Evolutionary conservation across 2,329 filamentous ascomycete species (phyloP), one percentile per base, ranked within the genome.

Genomic region (Endothia cerciana): DNA sequence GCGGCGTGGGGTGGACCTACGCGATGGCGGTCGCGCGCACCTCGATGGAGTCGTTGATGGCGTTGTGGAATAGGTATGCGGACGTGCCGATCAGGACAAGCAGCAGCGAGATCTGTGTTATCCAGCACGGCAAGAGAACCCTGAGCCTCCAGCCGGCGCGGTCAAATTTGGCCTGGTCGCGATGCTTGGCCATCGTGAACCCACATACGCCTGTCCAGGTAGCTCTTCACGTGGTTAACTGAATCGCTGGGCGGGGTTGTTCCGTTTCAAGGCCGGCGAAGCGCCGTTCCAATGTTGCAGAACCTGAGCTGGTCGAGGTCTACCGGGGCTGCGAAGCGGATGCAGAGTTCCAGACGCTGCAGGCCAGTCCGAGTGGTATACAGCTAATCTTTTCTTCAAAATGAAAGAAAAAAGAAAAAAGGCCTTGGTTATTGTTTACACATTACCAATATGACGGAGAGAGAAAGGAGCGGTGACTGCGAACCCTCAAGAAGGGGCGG

Each of bases 81-180:
- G 87, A 87, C 8, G 87, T 73, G 17, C 81, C 84, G 72, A 85
- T 79, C 65, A 85, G 74, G 47, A 77, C 72, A 60, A 83, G 71
- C 53, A 84, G 73, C 22, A 86, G 73, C 3, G 74, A 70, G 4
- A 83, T 72, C 72, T 87, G 84, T 5, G 81, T 69, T 8, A 74
- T 70, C 85, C 85, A 88, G 53, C 79, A 77, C 7, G 84, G 84
- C 1, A 83, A 68, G 33, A 88, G 74, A 4, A 87, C 62, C 56
- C 71, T 71, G 64, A 80, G 76, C 62, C 79, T 78, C 85, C 85
- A 87, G 73, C 77, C 77, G 19, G 85, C 81, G 38, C 83, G 79
- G 64, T 79, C 78, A 68, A 85, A 87, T 66, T 85, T 81, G 36
- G 82, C 82, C 69, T 86, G 82, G 43, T 84, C 78, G 69, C 82